phyloP scores from a whole-genome alignment of 345 rosid species.

The Boechera retrofracta region DNA sequence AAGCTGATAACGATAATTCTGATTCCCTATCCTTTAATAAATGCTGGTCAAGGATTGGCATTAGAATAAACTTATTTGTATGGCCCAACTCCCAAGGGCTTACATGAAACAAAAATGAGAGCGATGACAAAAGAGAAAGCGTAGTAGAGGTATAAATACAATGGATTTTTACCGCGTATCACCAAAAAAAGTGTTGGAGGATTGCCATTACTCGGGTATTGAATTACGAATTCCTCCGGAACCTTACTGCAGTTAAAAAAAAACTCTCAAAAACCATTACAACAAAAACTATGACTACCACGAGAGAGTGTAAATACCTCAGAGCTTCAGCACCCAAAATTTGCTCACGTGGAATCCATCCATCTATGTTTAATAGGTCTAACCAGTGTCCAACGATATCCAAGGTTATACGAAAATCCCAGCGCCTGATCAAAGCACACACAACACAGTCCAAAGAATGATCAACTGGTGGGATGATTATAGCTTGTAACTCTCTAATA shows the following conservation, averaged over 20 bases:
- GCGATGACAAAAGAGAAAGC: background rate
- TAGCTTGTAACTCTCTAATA: constrained; percentile 33
- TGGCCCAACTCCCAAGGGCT: background rate
- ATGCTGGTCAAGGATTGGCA: constrained; percentile 17
- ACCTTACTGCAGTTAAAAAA: constrained; percentile 73
- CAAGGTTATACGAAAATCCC: constrained; percentile 87
- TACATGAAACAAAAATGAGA: constrained; percentile 10
- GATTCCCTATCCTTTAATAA: background rate
- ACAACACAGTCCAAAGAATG: constrained; percentile 17
- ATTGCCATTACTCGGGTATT: constrained; percentile 90
- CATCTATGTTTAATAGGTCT: constrained; percentile 91
- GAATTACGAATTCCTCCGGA: constrained; percentile 91
- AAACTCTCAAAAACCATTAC: constrained; percentile 34
- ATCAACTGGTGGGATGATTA: constrained; percentile 19
- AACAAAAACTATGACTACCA: constrained; percentile 28
- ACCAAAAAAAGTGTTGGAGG: constrained; percentile 96
- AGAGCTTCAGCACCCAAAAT: constrained; percentile 96
- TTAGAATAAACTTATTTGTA: constrained; percentile 14
- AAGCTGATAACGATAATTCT: constrained; percentile 13
- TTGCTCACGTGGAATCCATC: constrained; percentile 99
- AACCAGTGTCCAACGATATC: constrained; percentile 99
- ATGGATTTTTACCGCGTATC: constrained; percentile 61
- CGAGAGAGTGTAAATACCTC: constrained; percentile 56
- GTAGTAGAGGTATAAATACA: background rate
- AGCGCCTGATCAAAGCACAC: constrained; percentile 67